phyloP scores from a whole-genome alignment of 2,329 filamentous ascomycete genomes.

The Metarhizium album region DNA sequence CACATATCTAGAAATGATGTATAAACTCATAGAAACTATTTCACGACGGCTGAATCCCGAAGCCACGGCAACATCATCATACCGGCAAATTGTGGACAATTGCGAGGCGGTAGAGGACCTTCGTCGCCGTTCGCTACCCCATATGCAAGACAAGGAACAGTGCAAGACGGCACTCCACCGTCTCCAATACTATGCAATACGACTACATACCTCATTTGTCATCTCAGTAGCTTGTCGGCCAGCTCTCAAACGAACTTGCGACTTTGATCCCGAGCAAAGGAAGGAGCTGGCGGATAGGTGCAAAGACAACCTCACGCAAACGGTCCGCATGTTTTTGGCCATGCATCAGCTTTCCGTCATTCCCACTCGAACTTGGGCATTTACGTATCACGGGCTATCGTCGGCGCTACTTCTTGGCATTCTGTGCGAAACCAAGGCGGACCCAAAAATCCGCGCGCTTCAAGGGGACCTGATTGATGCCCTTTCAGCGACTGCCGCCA shows the following conservation, averaged over 20 bases:
- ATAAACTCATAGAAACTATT: slow-evolving; percentile 51
- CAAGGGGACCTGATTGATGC: slow-evolving; percentile 55
- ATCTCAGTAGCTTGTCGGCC: slow-evolving; percentile 55
- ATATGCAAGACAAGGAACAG: slow-evolving; percentile 48
- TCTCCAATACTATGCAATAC: slow-evolving; percentile 52
- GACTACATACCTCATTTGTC: slow-evolving; percentile 55
- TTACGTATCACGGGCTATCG: slow-evolving; percentile 56
- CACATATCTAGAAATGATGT: slow-evolving; percentile 55
- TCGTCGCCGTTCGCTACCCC: slow-evolving; percentile 35
- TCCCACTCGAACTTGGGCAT: slow-evolving; percentile 56
- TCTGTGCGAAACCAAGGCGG: slow-evolving; percentile 50
- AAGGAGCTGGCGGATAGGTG: slow-evolving; percentile 45
- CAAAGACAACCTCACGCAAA: slow-evolving; percentile 52
- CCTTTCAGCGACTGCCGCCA: slow-evolving; percentile 52
- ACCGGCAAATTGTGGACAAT: slow-evolving; percentile 45
- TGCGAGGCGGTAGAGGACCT: slow-evolving; percentile 44
- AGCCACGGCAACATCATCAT: slow-evolving; percentile 35
- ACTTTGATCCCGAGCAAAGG: slow-evolving; percentile 41
- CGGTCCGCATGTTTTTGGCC: slow-evolving; percentile 56
- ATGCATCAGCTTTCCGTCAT: slow-evolving; percentile 60
- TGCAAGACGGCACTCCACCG: slow-evolving; percentile 54
- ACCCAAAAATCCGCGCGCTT: slow-evolving; percentile 51
- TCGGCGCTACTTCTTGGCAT: slow-evolving; percentile 55
- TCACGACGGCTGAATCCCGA: slow-evolving; percentile 47
- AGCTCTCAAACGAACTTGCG: slow-evolving; percentile 44